Evolutionary conservation across 345 rosid genomes (phyloP), one percentile per base, ranked within the genome.

Genomic region (Clarkia xantiana): DNA sequence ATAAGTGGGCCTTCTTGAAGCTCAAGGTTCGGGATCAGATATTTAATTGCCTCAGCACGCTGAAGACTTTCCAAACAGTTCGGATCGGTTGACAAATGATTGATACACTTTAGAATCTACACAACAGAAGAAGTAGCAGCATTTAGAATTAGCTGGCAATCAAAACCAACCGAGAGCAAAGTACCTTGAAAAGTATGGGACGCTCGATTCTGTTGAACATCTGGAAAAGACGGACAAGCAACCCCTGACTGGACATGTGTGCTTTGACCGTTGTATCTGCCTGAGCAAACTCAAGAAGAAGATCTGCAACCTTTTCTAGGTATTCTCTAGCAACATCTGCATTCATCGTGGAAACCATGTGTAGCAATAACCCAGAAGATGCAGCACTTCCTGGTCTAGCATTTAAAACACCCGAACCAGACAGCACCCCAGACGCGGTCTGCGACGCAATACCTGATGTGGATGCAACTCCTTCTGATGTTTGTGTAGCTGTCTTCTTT

Each of bases 351-450:
- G 91, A 87, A 56, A 84, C 86, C 94, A 91, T 78, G 65, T 84
- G 93, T 60, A 83, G 77, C 36, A 93, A 90, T 59, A 84, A 68
- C 39, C 99, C 94, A 41, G 94, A 84, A 57, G 99, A 93, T 55
- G 98, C 81, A 40, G 96, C 77, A 68, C 99, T 81, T 65, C 96
- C 96, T 9, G 90, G 82, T 70, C 94, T 87, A 64, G 96, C 97
- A 78, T 81, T 86, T 69, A 90, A 58, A 67, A 90, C 89, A 50
- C 97, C 97, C 6, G 97, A 90, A 66, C 97, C 97, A 67, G 97
- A 90, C 40, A 90, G 69, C 42, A 86, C 89, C 44, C 97, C 96
- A 7, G 97, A 90, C 48, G 94, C 84, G 42, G 93, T 79, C 71
- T 81, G 97, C 59, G 96, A 90, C 67, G 73, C 89, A 62, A 81